Evolutionary conservation across 75 land plant genomes (phyloP), one percentile per base, ranked within the genome.

Genomic region (Picea glauca): DNA sequence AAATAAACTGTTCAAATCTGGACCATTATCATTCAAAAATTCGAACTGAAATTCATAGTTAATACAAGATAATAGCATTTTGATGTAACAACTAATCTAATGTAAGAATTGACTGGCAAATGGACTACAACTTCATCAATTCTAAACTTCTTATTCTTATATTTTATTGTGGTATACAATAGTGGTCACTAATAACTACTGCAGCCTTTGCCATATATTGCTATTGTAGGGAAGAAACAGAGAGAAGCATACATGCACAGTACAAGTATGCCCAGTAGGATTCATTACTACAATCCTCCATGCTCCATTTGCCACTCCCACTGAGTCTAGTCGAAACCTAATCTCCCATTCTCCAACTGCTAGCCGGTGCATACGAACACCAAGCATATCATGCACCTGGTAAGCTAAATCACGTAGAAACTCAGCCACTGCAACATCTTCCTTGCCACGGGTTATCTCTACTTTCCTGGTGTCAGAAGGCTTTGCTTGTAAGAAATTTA

Each of bases 241-340:
- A 56, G 31, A 65, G 78, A 75, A 43, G 5, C 78, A 78, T 87
- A 97, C 99, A 92, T 97, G 87, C 60, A 95, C 92, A 76, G 84
- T 88, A 83, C 99, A 93, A 62, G 99, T 97, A 58, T 95, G 98
- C 79, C 99, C 98, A 43, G 96, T 93, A 58, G 94, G 93, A 77
- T 95, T 97, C 30, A 90, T 85, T 30, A 95, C 98, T n/a, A 95
- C 91, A 77, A 97, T 79, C 68, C 99, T 87, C 99, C 99, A 97
- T 62, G 98, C 88, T 64, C 99, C 98, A 86, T 86, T 87, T 13
- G 91, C 89, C 21, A 67, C 78, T 74, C 91, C 96, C 64, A 78
- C 79, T 72, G 83, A 79, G 56, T 85, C 80, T 76, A 97, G 75
- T 86, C 89, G 88, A 58, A 97, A 87, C 76, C 94, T 97, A 58